A percentile compares a stretch with the other conserved stretches of the same genome.
Evolutionary conservation across 2,329 filamentous ascomycete species (phyloP).

Genomic region (Amauroascus verrucosus): DNA sequence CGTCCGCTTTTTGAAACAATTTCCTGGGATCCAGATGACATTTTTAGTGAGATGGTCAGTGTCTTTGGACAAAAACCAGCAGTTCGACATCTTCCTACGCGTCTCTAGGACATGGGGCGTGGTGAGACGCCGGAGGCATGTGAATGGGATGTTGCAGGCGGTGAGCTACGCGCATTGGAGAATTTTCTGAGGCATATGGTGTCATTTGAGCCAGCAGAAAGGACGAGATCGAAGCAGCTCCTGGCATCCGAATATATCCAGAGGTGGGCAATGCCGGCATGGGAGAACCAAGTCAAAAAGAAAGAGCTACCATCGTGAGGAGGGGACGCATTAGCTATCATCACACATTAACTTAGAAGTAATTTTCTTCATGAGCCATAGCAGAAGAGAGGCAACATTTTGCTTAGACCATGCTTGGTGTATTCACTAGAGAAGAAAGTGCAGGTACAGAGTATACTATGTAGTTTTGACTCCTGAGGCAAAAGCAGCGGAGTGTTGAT

Average conservation of each 20-base stretch:
- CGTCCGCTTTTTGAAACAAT: constrained; percentile 21
- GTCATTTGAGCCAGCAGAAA: constrained; percentile 18
- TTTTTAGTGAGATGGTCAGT: constrained; percentile 20
- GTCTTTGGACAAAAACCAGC: constrained; percentile 17
- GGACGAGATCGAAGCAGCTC: constrained; percentile 18
- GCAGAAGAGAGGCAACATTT: no score
- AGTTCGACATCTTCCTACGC: constrained; percentile 15
- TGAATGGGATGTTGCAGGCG: constrained; percentile 20
- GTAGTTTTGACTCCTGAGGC: no score
- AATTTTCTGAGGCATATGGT: constrained; percentile 19
- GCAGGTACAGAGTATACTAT: no score
- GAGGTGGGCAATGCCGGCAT: constrained; percentile 20
- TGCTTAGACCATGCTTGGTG: no score
- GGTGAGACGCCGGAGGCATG: constrained; percentile 19
- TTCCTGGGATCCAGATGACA: constrained; percentile 18
- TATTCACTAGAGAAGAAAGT: no score
- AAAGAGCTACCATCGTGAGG: no score
- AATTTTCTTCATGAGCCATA: no score
- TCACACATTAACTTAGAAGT: no score
- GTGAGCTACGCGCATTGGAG: constrained; percentile 19
- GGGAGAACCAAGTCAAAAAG: constrained; percentile 16
- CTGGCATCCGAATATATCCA: constrained; percentile 18
- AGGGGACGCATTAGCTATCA: no score
- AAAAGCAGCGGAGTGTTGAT: no score
- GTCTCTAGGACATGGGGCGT: constrained; percentile 20